Percentiles rank a stretch among this genome's conserved stretches.
phyloP scores from a whole-genome alignment of 2,329 filamentous ascomycete genomes.

The Tolypocladium inflatum region DNA sequence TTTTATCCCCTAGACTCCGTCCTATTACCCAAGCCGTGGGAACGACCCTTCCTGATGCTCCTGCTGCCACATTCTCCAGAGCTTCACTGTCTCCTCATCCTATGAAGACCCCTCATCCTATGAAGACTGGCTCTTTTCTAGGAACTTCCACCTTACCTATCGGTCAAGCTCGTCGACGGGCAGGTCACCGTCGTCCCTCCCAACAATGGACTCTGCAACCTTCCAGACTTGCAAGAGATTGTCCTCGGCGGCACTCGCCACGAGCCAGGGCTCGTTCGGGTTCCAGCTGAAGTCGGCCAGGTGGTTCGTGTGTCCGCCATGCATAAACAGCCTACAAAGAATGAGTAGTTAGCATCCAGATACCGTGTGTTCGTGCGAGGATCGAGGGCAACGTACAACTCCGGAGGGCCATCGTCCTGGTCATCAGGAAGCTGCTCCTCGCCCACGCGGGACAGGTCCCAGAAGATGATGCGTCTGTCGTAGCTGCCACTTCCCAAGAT shows the following conservation, averaged over 20 bases:
- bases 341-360: conserved; percentile 10
- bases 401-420: conserved; percentile 86
- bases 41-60: conserved; percentile 2
- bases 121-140: conserved; percentile 18
- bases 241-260: conserved; percentile 92
- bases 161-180: conserved; percentile 68
- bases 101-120: conserved; percentile 16
- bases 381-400: conserved; percentile 56
- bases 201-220: conserved; percentile 72
- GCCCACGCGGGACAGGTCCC: conserved; percentile 86
- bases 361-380: not conserved
- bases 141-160: conserved; percentile 31
- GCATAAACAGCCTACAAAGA: conserved; percentile 74
- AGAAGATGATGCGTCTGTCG: conserved; percentile 89
- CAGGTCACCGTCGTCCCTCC: conserved; percentile 65
- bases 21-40: not conserved
- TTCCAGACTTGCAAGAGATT: conserved; percentile 96
- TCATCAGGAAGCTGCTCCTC: conserved; percentile 95
- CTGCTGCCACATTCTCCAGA: conserved; percentile 11
- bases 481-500: conserved; percentile 89
- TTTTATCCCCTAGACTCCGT: not conserved
- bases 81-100: conserved; percentile 3
- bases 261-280: conserved; percentile 89
- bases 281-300: conserved; percentile 98
- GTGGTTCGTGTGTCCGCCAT: conserved; percentile 94